Conservation (phyloP, 345 rosid species). For the Citrus australasica region DNA sequence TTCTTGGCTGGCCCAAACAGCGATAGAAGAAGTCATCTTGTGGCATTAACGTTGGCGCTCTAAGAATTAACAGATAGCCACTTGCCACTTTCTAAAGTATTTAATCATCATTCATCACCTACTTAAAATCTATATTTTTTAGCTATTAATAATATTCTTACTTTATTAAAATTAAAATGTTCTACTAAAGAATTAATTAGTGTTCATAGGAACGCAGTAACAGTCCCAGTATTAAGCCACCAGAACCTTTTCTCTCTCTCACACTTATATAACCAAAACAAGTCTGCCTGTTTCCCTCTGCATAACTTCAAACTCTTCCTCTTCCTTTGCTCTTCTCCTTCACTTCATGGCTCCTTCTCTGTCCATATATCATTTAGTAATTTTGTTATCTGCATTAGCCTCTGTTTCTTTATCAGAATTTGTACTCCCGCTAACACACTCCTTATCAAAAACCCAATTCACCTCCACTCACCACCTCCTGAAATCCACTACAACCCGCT, state of each 20-base stretch:
- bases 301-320: background rate
- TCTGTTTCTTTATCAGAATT: conserved; percentile 25
- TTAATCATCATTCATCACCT: background rate
- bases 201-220: background rate
- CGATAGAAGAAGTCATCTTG: background rate
- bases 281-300: background rate
- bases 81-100: background rate
- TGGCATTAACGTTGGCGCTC: background rate
- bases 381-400: conserved; percentile 20
- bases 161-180: too few relatives aligned
- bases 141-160: too few relatives aligned
- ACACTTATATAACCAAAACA: conserved; percentile 13
- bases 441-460: conserved; percentile 57
- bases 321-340: background rate
- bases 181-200: too few relatives aligned
- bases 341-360: conserved; percentile 32
- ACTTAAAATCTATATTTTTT: too few relatives aligned
- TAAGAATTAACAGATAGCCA: background rate
- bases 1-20: background rate
- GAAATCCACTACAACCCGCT: conserved; percentile 66
- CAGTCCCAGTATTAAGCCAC: background rate
- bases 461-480: conserved; percentile 73
- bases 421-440: conserved; percentile 57
- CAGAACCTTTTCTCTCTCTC: background rate
- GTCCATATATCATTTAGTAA: conserved; percentile 27